These are phyloP conservation scores for Fusarium piperis DNA, from an alignment of 2,329 filamentous ascomycete genomes.

Conservation along the genomic window DNA sequence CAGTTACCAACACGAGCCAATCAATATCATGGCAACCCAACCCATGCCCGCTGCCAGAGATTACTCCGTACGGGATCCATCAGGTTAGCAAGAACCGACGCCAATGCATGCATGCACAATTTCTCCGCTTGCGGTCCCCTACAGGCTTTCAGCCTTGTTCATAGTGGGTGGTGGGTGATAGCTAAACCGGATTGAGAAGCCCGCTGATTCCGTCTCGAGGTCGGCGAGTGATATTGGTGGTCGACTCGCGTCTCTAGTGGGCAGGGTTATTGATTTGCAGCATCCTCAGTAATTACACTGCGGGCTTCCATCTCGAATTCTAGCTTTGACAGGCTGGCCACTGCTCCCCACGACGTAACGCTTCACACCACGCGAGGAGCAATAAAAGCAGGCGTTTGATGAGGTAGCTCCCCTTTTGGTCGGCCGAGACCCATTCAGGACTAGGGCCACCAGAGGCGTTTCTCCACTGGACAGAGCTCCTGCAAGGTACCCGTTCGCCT, in stretches of 20 bases:
- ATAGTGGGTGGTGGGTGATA: not conserved
- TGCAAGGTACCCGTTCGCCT: constrained; percentile 34
- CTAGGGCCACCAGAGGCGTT: constrained; percentile 18
- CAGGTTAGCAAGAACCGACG: not conserved
- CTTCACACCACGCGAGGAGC: constrained; percentile 26
- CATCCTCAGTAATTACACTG: constrained; percentile 16
- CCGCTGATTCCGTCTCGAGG: constrained; percentile 1
- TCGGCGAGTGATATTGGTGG: not conserved
- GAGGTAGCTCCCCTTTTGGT: constrained; percentile 40
- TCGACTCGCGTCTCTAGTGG: not conserved
- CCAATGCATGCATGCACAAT: constrained; percentile 1
- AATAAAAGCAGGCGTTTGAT: constrained; percentile 38
- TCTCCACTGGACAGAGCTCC: constrained; percentile 30
- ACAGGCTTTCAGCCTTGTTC: constrained; percentile 26
- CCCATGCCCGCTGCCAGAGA: constrained; percentile 12
- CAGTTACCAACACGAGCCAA: constrained; percentile 15
- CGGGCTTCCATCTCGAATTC: constrained; percentile 13
- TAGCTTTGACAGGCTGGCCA: constrained; percentile 33
- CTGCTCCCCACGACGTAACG: constrained; percentile 15
- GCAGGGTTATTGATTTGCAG: constrained; percentile 22
- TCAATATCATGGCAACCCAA: constrained; percentile 4
- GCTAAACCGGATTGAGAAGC: constrained; percentile 19
- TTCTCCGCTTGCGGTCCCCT: constrained; percentile 16
- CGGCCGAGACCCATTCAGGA: constrained; percentile 14
- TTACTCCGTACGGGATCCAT: not conserved